Evolutionary conservation across 2,329 filamentous ascomycete species (phyloP), one percentile per base, ranked within the genome.

Genomic region (Penicillium sp.): DNA sequence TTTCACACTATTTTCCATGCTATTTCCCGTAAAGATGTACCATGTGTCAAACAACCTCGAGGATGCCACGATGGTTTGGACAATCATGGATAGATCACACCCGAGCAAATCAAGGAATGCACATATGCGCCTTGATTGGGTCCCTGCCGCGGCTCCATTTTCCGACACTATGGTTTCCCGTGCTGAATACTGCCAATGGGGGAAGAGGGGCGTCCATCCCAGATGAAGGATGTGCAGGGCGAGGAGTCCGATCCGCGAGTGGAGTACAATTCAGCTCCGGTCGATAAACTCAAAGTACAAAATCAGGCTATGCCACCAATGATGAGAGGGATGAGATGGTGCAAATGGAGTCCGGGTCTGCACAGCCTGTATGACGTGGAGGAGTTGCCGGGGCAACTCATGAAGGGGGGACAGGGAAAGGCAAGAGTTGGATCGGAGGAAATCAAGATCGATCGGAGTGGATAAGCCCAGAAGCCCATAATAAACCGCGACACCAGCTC

Each of bases 351-450:
- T 11, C 28, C 15, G 22, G 26, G 29, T 9, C 18, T 44, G 23
- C 37, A 45, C 39, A 38, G 30, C 30, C 37, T 45, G 42, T 35
- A 51, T 52, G 47, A 49, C 48, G 48, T 50, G 45, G 43, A 42
- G 27, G 27, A 44, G 51, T 54, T 54, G 46, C 51, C 27, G 15
- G 28, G 42, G 48, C 48, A 54, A 54, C 51, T 32, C 4, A 6
- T 16, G 15, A 41, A 39, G 39, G 42, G 35, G 29, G 32, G 26
- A 27, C 38, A 35, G 28, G 31, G 14, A 27, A 36, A 44, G 35
- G n/a, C n/a, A n/a, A n/a, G 18, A 42, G 25, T 30, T 39, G 46
- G 39, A 51, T 47, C 42, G 41, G 25, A 11, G 6, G 25, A 6
- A 13, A 38, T 37, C 35, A 23, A 42, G 27, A 17, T 28, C 25